Conservation (phyloP, 768 basidiomycete genomes). For the Tricholoma sp. region DNA sequence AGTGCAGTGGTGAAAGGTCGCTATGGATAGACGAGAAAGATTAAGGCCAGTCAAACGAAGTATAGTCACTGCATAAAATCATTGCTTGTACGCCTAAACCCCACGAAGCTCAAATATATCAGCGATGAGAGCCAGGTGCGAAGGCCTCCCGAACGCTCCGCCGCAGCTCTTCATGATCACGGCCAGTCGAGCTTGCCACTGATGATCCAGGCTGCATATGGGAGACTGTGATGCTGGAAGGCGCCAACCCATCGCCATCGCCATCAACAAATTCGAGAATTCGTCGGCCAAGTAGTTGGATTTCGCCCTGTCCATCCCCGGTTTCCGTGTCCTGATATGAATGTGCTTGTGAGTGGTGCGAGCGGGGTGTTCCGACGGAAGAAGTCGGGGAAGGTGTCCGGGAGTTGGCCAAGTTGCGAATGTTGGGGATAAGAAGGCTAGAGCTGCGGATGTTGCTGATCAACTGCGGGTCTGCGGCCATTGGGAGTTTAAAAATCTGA, state of each 20-base stretch:
- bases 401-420: slow-evolving; percentile 75
- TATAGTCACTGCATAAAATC: not conserved
- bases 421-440: slow-evolving; percentile 74
- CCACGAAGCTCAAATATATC: slow-evolving; percentile 8
- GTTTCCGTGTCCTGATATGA: slow-evolving; percentile 82
- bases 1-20: slow-evolving; percentile 1
- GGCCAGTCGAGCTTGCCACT: slow-evolving; percentile 52
- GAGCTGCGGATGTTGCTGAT: slow-evolving; percentile 89
- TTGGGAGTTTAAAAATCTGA: not conserved
- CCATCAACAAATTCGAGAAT: slow-evolving; percentile 87
- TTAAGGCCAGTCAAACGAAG: not conserved
- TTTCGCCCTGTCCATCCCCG: slow-evolving; percentile 88
- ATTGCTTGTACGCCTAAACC: not conserved
- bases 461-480: slow-evolving; percentile 69
- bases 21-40: not conserved
- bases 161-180: slow-evolving; percentile 77
- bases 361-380: slow-evolving; percentile 69
- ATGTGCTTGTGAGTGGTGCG: slow-evolving; percentile 61
- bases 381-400: slow-evolving; percentile 66
- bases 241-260: slow-evolving; percentile 54
- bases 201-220: slow-evolving; percentile 70
- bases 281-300: slow-evolving; percentile 76
- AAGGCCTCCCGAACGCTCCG: slow-evolving; percentile 83
- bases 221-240: slow-evolving; percentile 58
- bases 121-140: slow-evolving; percentile 57